Evolutionary conservation across 2,329 filamentous ascomycete genomes (phyloP).

Genomic region (Capronia americana): DNA sequence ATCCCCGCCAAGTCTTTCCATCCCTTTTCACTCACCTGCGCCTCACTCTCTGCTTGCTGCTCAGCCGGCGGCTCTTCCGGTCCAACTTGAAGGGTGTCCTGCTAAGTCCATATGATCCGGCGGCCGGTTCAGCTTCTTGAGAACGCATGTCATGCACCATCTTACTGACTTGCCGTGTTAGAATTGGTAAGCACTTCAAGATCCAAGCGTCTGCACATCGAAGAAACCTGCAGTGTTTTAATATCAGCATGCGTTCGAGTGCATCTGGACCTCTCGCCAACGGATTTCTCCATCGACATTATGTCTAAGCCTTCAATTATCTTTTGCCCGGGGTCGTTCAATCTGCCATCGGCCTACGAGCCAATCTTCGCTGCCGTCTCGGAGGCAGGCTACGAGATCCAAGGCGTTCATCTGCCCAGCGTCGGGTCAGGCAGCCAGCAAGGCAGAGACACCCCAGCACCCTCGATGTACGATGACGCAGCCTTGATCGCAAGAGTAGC

Average conservation of each 20-base stretch:
- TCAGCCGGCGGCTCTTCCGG: background rate
- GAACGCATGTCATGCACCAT: no score
- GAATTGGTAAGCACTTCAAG: no score
- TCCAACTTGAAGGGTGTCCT: background rate
- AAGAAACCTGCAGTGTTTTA: no score
- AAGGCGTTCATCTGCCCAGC: constrained; percentile 14
- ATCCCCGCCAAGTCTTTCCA: background rate
- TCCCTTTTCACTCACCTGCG: background rate
- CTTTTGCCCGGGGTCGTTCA: constrained; percentile 24
- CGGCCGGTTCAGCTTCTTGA: no score
- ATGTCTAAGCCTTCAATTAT: constrained; percentile 20
- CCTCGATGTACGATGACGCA: constrained; percentile 45
- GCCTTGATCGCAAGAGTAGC: constrained; percentile 38
- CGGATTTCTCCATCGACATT: background rate
- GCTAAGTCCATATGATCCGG: no score
- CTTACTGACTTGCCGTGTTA: no score
- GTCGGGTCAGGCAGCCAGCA: constrained; percentile 31
- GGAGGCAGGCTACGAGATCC: constrained; percentile 14
- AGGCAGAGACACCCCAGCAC: constrained; percentile 31
- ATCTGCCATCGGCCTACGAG: constrained; percentile 15
- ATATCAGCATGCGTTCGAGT: no score
- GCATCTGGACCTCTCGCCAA: no score
- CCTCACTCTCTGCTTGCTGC: background rate
- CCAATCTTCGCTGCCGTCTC: constrained; percentile 10
- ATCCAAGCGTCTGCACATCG: no score